These are phyloP conservation scores for Physcomitrium patens DNA, from an alignment of 225 moss, liverwort and hornwort species.

Conservation along the genomic window DNA sequence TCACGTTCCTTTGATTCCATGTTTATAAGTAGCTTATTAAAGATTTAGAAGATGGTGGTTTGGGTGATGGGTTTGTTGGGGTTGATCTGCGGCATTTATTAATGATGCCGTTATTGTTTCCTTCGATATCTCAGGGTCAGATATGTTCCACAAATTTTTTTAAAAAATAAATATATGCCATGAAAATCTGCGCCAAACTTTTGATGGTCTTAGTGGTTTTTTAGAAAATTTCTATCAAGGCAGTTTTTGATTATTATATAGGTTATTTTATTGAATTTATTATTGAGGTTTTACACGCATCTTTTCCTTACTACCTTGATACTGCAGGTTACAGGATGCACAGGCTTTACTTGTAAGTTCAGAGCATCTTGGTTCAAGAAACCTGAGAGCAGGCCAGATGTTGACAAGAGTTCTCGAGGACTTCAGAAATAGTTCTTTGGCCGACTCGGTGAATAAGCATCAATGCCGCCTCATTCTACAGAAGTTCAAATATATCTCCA, in stretches of 20 bases:
- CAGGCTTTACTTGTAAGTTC: constrained; percentile 76
- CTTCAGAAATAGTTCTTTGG: constrained; percentile 60
- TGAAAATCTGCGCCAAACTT: constrained; percentile 11
- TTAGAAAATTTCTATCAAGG: not conserved
- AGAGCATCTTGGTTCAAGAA: constrained; percentile 70
- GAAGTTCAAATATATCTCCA: constrained; percentile 65
- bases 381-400: constrained; percentile 68
- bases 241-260: not conserved
- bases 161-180: not conserved
- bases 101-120: constrained; percentile 8
- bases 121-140: constrained; percentile 11
- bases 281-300: not conserved
- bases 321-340: constrained; percentile 67
- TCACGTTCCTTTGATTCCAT: constrained; percentile 4
- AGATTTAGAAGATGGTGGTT: constrained; percentile 4
- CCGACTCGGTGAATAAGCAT: constrained; percentile 79
- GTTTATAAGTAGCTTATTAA: constrained; percentile 2
- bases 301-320: constrained; percentile 5
- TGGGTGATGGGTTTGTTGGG: not conserved
- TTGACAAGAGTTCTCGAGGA: constrained; percentile 73
- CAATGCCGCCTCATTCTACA: constrained; percentile 78
- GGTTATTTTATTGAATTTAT: not conserved
- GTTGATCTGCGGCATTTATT: constrained; percentile 4
- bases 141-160: not conserved
- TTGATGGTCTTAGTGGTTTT: not conserved